These are phyloP conservation scores for Tieghemostelium lacteum DNA, from an alignment of 78 protist genomes.

Conservation along the genomic window DNA sequence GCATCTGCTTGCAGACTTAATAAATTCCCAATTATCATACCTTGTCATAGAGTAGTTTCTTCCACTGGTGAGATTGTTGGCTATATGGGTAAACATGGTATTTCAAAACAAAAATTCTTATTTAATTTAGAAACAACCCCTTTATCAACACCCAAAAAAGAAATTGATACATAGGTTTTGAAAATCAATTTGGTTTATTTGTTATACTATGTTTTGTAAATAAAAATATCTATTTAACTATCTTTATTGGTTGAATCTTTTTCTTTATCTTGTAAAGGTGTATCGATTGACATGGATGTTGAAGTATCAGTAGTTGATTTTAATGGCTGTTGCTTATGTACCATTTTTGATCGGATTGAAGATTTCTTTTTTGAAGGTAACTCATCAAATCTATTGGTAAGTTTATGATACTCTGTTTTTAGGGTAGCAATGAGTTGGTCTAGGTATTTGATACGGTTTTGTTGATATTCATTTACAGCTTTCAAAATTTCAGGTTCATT, in stretches of 20 bases:
- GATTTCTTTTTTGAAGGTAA: constrained; percentile 36
- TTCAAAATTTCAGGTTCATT: constrained; percentile 23
- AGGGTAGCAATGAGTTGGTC: constrained; percentile 45
- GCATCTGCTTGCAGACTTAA: constrained; percentile 59
- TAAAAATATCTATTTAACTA: too few relatives aligned
- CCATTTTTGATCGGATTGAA: too few relatives aligned
- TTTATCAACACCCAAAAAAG: too few relatives aligned
- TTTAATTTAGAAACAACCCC: background rate
- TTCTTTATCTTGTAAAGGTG: too few relatives aligned
- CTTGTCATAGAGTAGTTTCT: constrained; percentile 47
- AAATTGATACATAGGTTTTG: too few relatives aligned
- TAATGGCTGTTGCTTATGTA: too few relatives aligned
- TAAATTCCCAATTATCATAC: constrained; percentile 16
- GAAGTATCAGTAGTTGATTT: too few relatives aligned
- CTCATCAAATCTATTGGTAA: constrained; percentile 43
- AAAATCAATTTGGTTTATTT: too few relatives aligned
- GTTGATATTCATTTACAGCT: constrained; percentile 41
- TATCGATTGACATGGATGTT: too few relatives aligned
- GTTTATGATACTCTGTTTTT: constrained; percentile 52
- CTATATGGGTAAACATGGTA: constrained; percentile 49
- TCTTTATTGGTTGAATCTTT: too few relatives aligned
- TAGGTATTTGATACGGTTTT: constrained; percentile 29
- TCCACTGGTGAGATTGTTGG: constrained; percentile 32
- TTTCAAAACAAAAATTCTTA: constrained; percentile 27
- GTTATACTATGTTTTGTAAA: too few relatives aligned